phyloP scores from a whole-genome alignment of 495 filamentous ascomycete genomes.

The Aspergillus incahuasiensis region DNA sequence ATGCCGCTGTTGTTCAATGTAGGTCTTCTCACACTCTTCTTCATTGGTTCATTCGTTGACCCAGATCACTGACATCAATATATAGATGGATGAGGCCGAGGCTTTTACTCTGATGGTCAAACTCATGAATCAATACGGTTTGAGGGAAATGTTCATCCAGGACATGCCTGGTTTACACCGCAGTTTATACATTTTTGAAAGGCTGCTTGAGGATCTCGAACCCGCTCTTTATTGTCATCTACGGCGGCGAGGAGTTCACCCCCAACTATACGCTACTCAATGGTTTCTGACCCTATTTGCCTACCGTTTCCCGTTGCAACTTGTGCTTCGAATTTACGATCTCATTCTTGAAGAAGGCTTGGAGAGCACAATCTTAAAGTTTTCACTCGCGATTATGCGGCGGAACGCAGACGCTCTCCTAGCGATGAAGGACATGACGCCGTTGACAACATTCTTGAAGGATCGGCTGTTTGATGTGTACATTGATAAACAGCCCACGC shows the following conservation, averaged over 20 bases:
- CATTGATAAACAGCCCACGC: constrained; percentile 85
- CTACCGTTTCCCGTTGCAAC: constrained; percentile 93
- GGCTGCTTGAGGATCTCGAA: constrained; percentile 88
- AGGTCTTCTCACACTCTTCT: constrained; percentile 29
- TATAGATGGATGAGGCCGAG: constrained; percentile 92
- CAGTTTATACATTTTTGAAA: constrained; percentile 91
- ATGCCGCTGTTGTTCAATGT: constrained; percentile 98
- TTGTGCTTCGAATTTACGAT: constrained; percentile 95
- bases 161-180: constrained; percentile 97
- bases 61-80: not conserved
- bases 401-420: constrained; percentile 80
- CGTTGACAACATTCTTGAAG: constrained; percentile 82
- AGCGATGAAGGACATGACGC: constrained; percentile 82
- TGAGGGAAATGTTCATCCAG: constrained; percentile 88
- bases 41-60: not conserved
- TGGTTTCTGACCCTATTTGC: constrained; percentile 99
- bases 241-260: constrained; percentile 76
- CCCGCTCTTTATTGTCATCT: constrained; percentile 95
- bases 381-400: constrained; percentile 91
- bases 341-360: constrained; percentile 93
- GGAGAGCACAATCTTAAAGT: constrained; percentile 83
- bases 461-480: constrained; percentile 95
- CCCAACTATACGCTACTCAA: constrained; percentile 93
- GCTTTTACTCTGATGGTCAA: constrained; percentile 90
- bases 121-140: constrained; percentile 93